These are phyloP conservation scores for Clathrospora elynae DNA, from an alignment of 2,329 filamentous ascomycete species.

Conservation along the genomic window DNA sequence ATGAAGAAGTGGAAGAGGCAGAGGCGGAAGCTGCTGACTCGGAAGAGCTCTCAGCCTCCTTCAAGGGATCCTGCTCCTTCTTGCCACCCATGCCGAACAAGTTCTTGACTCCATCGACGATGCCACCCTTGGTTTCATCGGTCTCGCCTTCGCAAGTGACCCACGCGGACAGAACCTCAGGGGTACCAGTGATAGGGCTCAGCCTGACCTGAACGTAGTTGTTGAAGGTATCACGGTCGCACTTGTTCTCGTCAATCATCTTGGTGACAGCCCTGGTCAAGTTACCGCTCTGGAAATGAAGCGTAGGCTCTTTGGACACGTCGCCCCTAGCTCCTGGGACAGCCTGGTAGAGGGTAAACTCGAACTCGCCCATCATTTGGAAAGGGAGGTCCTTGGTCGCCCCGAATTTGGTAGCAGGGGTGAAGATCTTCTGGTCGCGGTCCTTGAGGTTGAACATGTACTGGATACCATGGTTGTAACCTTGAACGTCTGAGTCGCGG, in stretches of 20 bases:
- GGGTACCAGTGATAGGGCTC: conserved; percentile 73
- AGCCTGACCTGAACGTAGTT: conserved; percentile 80
- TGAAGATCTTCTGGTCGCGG: conserved; percentile 82
- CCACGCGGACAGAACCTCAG: conserved; percentile 74
- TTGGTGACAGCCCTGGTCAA: conserved; percentile 80
- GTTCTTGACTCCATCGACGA: conserved; percentile 94
- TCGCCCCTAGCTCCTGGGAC: conserved; percentile 56
- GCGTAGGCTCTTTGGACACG: conserved; percentile 63
- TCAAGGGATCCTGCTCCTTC: conserved; percentile 76
- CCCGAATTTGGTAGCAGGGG: conserved; percentile 74
- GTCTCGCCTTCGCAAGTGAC: conserved; percentile 85
- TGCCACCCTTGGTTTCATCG: conserved; percentile 71
- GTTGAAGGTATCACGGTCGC: conserved; percentile 74
- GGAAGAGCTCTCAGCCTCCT: conserved; percentile 55
- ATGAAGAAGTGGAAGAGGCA: conserved; percentile 52
- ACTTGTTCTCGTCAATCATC: conserved; percentile 79
- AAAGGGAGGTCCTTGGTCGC: conserved; percentile 83
- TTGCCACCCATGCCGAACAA: conserved; percentile 92
- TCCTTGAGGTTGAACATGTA: conserved; percentile 73
- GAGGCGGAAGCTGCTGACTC: conserved; percentile 54
- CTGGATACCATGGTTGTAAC: conserved; percentile 75
- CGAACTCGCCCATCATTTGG: conserved; percentile 80
- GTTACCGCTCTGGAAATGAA: conserved; percentile 77
- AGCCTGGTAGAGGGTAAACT: conserved; percentile 78
- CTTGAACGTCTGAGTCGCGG: conserved; percentile 74